Conservation (phyloP, 2,329 filamentous ascomycete genomes). For the Coniochaeta sp. region DNA sequence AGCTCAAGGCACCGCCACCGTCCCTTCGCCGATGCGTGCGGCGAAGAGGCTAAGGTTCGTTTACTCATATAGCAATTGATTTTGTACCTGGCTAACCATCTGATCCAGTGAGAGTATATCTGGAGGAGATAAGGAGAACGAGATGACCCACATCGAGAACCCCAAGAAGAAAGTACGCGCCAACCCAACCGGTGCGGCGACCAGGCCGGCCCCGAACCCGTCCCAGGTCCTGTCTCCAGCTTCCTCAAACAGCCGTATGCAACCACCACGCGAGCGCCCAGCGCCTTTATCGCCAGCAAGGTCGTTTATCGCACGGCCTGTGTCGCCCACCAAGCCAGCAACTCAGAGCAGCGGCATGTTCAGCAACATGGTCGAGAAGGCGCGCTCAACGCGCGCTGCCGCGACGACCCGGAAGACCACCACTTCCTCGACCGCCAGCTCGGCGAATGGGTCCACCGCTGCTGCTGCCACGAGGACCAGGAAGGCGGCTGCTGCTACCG, state of each 20-base stretch:
- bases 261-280: conserved; percentile 40
- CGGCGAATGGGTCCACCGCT: conserved; percentile 17
- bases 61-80: too few species aligned
- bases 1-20: conserved; percentile 7
- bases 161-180: conserved; percentile 55
- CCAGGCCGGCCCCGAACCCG: conserved; percentile 28
- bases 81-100: conserved; percentile 24
- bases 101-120: conserved; percentile 52
- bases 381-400: conserved; percentile 47
- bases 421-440: conserved; percentile 33
- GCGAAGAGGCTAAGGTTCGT: conserved; percentile 47
- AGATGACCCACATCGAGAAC: conserved; percentile 48
- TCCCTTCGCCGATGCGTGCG: conserved; percentile 12
- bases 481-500: conserved; percentile 24
- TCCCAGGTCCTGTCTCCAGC: conserved; percentile 71
- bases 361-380: conserved; percentile 53
- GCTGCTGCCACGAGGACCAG: conserved; percentile 25
- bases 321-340: conserved; percentile 54
- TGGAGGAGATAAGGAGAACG: conserved; percentile 72
- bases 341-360: conserved; percentile 37
- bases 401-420: conserved; percentile 36
- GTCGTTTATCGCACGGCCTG: conserved; percentile 48
- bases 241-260: conserved; percentile 65
- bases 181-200: conserved; percentile 30
- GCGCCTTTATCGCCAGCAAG: conserved; percentile 42